Percentiles rank a stretch among this genome's conserved stretches.
Conservation (phyloP, 768 basidiomycete genomes). For the Cyathus striatus region DNA sequence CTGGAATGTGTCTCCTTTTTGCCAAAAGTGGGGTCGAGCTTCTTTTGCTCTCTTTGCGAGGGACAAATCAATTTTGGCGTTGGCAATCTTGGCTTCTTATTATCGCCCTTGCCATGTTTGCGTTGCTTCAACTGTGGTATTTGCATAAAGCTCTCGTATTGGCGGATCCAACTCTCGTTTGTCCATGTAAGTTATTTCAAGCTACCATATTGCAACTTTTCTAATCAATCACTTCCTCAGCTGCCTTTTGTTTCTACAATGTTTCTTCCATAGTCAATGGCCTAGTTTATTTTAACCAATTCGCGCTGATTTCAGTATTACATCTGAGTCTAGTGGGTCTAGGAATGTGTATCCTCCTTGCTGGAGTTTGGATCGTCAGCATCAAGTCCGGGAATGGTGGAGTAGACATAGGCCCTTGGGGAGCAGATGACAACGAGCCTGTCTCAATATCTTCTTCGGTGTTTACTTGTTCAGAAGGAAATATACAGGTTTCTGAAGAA, state of each 20-base stretch:
- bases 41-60: conserved; percentile 68
- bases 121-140: conserved; percentile 81
- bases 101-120: conserved; percentile 65
- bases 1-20: conserved; percentile 89
- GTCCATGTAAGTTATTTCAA: conserved; percentile 57
- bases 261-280: conserved; percentile 88
- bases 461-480: too few species aligned
- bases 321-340: conserved; percentile 72
- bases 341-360: conserved; percentile 74
- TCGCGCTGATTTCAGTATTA: conserved; percentile 60
- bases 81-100: conserved; percentile 85
- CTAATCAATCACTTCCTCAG: conserved; percentile 24
- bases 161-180: conserved; percentile 82
- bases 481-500: conserved; percentile 25
- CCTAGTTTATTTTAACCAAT: conserved; percentile 86
- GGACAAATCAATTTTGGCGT: conserved; percentile 76
- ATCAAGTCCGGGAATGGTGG: conserved; percentile 59
- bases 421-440: conserved; percentile 40
- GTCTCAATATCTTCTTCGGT: too few species aligned
- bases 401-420: conserved; percentile 42
- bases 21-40: conserved; percentile 94
- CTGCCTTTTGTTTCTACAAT: conserved; percentile 96
- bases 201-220: conserved; percentile 5
- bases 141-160: conserved; percentile 74
- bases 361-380: conserved; percentile 89